Evolutionary conservation across 192 early-diverging fungal genomes (phyloP), one percentile per base, ranked within the genome.

Genomic region (Ambispora gerdemannii): DNA sequence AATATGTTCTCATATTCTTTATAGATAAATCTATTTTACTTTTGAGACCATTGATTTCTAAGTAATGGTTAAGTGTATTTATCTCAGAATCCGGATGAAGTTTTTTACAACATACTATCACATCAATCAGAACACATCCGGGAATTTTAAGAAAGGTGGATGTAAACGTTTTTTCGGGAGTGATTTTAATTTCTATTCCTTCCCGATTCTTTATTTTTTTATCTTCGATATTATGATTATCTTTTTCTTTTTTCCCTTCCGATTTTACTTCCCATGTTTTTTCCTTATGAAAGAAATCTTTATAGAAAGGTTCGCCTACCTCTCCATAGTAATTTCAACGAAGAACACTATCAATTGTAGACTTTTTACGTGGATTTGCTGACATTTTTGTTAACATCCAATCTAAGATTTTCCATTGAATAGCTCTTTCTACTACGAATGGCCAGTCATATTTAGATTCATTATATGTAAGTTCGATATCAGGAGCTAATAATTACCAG

Each of bases 281-380:
- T 38, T 63, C 17, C 2, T 35, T 63, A 63, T 19, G 34, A 20
- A 63, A 63, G 34, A n/a, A n/a, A n/a, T n/a, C n/a, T n/a, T n/a
- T n/a, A n/a, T n/a, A n/a, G n/a, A n/a, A n/a, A n/a, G n/a, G n/a
- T n/a, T n/a, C n/a, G n/a, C n/a, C n/a, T n/a, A n/a, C n/a, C n/a
- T n/a, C n/a, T n/a, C n/a, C n/a, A n/a, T n/a, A n/a, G n/a, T n/a
- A n/a, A n/a, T n/a, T n/a, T n/a, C n/a, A n/a, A n/a, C n/a, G n/a
- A n/a, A n/a, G n/a, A n/a, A n/a, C n/a, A n/a, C 1, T n/a, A 50
- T 49, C 47, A 49, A 49, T 49, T 19, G 47, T 49, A 49, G 31
- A 1, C 15, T 62, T 62, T 62, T 62, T 63, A 62, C 3, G 31
- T 63, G 61, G 61, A 17, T 63, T 63, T 35, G 60, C 61, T 34